A percentile compares a stretch with the other conserved stretches of the same genome.
Evolutionary conservation across 2,329 filamentous ascomycete genomes (phyloP).

Genomic region (Acrocalymma vagum): DNA sequence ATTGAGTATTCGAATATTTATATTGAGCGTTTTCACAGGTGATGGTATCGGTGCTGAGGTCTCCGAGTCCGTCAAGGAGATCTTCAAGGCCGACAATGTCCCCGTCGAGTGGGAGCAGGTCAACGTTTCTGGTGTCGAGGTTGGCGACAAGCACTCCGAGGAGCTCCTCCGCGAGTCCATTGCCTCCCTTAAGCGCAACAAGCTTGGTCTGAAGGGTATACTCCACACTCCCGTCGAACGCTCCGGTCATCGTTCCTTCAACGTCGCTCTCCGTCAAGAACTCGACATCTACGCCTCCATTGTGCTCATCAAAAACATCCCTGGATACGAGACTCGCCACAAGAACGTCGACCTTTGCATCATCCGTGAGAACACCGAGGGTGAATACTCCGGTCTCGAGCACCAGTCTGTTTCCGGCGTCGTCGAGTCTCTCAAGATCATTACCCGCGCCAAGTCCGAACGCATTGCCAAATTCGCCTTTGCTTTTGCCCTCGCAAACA

Average conservation of each 20-base stretch:
- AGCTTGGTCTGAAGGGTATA: slow-evolving; percentile 98
- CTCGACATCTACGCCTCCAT: slow-evolving; percentile 99
- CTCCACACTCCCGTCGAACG: slow-evolving; percentile 96
- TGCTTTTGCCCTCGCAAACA: slow-evolving; percentile 96
- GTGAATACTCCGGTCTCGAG: slow-evolving; percentile 98
- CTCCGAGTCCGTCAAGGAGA: slow-evolving; percentile 96
- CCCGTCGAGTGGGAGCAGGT: slow-evolving; percentile 99
- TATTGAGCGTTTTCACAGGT: slow-evolving; percentile 56
- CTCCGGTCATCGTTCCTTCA: slow-evolving; percentile 98
- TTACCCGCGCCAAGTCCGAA: slow-evolving; percentile 98
- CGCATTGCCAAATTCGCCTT: slow-evolving; percentile 99
- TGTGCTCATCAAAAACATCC: slow-evolving; percentile 99
- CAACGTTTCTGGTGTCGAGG: slow-evolving; percentile 90
- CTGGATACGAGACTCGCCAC: slow-evolving; percentile 96
- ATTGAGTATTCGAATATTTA: slow-evolving; percentile 12
- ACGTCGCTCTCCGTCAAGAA: slow-evolving; percentile 98
- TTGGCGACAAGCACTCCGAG: slow-evolving; percentile 86
- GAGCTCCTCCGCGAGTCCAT: slow-evolving; percentile 96
- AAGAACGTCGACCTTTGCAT: slow-evolving; percentile 98
- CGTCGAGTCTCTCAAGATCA: slow-evolving; percentile 99
- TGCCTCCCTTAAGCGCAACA: slow-evolving; percentile 95
- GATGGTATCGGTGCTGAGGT: slow-evolving; percentile 99
- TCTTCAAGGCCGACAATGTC: slow-evolving; percentile 99
- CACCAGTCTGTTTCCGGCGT: slow-evolving; percentile 97
- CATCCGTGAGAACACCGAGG: slow-evolving; percentile 99